Conservation (phyloP, 148 eudicot species). For the Amaranthus cruentus region DNA sequence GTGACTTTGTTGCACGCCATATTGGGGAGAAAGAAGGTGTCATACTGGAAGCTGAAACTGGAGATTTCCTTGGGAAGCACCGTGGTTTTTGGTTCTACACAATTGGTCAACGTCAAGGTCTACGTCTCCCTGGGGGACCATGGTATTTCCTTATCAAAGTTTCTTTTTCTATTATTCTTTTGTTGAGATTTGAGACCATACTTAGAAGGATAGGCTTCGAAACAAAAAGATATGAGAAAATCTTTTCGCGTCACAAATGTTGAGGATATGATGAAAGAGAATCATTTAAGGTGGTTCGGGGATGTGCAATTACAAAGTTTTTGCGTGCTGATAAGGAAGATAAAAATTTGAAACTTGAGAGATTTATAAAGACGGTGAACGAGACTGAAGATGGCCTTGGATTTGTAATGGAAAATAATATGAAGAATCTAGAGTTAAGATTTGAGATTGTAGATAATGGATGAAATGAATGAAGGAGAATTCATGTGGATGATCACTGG, state of each 20-base stretch:
- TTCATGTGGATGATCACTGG: no score
- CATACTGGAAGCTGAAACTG: conserved; percentile 94
- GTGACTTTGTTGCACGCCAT: conserved; percentile 93
- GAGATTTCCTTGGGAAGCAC: conserved; percentile 84
- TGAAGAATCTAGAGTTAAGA: no score
- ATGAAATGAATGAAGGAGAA: no score
- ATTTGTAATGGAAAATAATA: no score
- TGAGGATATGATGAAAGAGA: not conserved
- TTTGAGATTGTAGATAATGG: no score
- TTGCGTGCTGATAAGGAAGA: no score
- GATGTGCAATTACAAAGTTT: no score
- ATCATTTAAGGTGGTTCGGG: no score
- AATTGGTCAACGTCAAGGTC: conserved; percentile 96
- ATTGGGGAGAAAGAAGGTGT: conserved; percentile 93
- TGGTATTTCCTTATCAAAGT: conserved; percentile 44
- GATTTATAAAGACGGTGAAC: no score
- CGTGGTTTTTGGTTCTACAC: conserved; percentile 97
- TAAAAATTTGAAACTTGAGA: no score
- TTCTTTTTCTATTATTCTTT: not conserved
- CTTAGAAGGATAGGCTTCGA: no score
- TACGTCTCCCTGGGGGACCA: conserved; percentile 95
- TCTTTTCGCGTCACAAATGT: not conserved
- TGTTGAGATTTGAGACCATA: not conserved
- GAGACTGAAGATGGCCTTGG: no score
- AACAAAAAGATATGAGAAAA: not conserved